These are phyloP conservation scores for Xylaria arbuscula DNA, from an alignment of 2,329 filamentous ascomycete species.

Conservation along the genomic window DNA sequence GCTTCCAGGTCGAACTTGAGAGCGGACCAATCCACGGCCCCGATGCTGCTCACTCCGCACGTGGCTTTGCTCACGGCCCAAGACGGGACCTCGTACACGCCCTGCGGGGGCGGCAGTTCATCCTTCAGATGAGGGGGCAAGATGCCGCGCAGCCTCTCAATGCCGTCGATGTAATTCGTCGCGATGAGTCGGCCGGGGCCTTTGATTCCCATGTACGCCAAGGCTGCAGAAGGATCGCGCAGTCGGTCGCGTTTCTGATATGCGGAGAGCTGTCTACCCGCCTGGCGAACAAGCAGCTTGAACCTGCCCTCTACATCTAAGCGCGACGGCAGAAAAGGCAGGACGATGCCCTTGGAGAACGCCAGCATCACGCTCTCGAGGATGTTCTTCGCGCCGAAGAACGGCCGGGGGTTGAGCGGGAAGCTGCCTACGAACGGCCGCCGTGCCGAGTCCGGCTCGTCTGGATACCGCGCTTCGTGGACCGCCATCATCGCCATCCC, in stretches of 20 bases:
- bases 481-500: constrained; percentile 45
- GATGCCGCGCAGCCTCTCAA: constrained; percentile 30
- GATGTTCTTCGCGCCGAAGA: constrained; percentile 27
- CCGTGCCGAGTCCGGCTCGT: constrained; percentile 22
- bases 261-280: constrained; percentile 33
- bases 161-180: constrained; percentile 38
- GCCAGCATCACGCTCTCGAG: constrained; percentile 37
- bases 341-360: constrained; percentile 32
- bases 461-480: constrained; percentile 37
- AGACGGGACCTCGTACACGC: constrained; percentile 16
- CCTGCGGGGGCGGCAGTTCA: constrained; percentile 22
- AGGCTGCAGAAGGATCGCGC: background rate
- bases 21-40: constrained; percentile 32
- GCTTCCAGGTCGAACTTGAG: constrained; percentile 23
- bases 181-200: constrained; percentile 35
- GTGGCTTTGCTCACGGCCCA: constrained; percentile 21
- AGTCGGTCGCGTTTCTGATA: constrained; percentile 33
- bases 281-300: constrained; percentile 36
- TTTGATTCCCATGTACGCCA: constrained; percentile 30
- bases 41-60: constrained; percentile 37
- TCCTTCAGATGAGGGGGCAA: constrained; percentile 23
- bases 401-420: constrained; percentile 37
- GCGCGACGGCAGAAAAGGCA: constrained; percentile 37
- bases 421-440: constrained; percentile 37
- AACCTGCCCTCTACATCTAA: constrained; percentile 34